Percentiles rank a stretch among this genome's conserved stretches.
These are phyloP conservation scores for Laburnicola sp. DNA, from an alignment of 2,329 filamentous ascomycete genomes.

Conservation along the genomic window DNA sequence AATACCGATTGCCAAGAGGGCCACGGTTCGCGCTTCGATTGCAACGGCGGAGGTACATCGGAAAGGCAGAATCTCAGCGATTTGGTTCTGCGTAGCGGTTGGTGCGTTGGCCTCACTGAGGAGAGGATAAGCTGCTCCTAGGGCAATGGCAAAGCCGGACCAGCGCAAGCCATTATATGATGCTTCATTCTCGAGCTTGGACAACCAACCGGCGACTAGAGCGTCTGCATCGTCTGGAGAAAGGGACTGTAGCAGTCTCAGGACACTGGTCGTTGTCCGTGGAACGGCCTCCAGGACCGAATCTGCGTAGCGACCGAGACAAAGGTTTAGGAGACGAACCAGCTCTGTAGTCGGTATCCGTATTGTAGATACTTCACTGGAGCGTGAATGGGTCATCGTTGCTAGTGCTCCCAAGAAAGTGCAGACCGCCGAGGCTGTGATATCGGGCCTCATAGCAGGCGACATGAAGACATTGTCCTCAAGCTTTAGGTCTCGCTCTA, in stretches of 20 bases:
- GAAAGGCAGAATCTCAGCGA: slow-evolving; percentile 42
- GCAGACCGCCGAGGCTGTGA: slow-evolving; percentile 65
- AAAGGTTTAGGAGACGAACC: slow-evolving; percentile 34
- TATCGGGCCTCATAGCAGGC: slow-evolving; percentile 61
- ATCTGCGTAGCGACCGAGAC: slow-evolving; percentile 42
- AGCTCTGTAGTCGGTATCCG: slow-evolving; percentile 22
- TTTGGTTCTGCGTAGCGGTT: slow-evolving; percentile 24
- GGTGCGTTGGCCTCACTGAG: not conserved
- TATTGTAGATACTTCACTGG: slow-evolving; percentile 7
- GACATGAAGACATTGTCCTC: slow-evolving; percentile 46
- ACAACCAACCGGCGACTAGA: slow-evolving; percentile 36
- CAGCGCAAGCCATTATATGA: slow-evolving; percentile 47
- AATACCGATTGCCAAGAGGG: slow-evolving; percentile 45
- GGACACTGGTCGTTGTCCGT: slow-evolving; percentile 22
- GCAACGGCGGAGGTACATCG: slow-evolving; percentile 43
- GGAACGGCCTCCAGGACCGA: slow-evolving; percentile 38
- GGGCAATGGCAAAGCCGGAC: slow-evolving; percentile 50
- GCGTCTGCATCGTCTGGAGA: slow-evolving; percentile 14
- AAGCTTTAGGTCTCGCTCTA: slow-evolving; percentile 39
- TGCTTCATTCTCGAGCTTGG: slow-evolving; percentile 39
- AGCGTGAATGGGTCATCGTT: slow-evolving; percentile 17
- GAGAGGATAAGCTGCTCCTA: slow-evolving; percentile 45
- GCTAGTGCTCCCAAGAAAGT: slow-evolving; percentile 53
- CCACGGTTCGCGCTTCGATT: slow-evolving; percentile 52
- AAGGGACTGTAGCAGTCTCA: slow-evolving; percentile 22